These are phyloP conservation scores for Chlorella vulgaris DNA, from an alignment of 139 green algal genomes.

Conservation along the genomic window DNA sequence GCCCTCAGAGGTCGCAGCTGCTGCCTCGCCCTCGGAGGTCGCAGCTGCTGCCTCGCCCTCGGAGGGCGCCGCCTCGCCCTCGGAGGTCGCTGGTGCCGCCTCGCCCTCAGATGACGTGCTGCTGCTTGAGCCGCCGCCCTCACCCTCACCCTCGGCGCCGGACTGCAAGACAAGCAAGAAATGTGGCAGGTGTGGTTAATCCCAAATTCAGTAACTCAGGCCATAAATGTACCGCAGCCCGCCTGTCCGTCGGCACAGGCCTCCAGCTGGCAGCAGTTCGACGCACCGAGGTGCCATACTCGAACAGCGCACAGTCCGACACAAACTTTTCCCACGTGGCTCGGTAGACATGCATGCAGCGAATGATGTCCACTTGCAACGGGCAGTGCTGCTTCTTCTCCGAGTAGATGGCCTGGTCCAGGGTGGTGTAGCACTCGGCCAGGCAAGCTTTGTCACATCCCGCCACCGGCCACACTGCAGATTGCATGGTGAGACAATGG, in stretches of 20 bases:
- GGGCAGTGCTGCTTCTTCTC: slow-evolving; percentile 29
- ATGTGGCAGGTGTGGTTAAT: neutral
- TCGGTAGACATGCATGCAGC: slow-evolving; percentile 29
- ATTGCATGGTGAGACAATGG: too few relatives aligned
- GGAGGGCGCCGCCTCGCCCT: slow-evolving; percentile 5
- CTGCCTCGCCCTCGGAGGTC: too few relatives aligned
- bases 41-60: neutral
- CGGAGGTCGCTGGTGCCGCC: too few relatives aligned
- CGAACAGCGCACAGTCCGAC: slow-evolving; percentile 37
- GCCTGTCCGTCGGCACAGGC: too few relatives aligned
- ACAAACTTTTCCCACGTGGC: slow-evolving; percentile 34
- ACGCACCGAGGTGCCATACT: slow-evolving; percentile 19
- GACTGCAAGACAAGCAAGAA: neutral
- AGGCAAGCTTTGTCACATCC: slow-evolving; percentile 39
- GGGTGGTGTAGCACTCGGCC: slow-evolving; percentile 21
- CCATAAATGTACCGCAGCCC: too few relatives aligned
- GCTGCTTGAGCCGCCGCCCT: neutral
- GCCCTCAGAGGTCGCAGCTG: too few relatives aligned
- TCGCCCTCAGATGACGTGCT: too few relatives aligned
- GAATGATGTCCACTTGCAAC: slow-evolving; percentile 24
- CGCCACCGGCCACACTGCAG: slow-evolving; percentile 3
- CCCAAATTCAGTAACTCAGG: too few relatives aligned
- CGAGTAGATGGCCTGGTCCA: slow-evolving; percentile 29
- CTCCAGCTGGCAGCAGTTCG: too few relatives aligned
- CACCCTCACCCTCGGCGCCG: neutral